Base-by-base conservation (phyloP, 768 basidiomycete species). In the Ramaria sp. region DNA sequence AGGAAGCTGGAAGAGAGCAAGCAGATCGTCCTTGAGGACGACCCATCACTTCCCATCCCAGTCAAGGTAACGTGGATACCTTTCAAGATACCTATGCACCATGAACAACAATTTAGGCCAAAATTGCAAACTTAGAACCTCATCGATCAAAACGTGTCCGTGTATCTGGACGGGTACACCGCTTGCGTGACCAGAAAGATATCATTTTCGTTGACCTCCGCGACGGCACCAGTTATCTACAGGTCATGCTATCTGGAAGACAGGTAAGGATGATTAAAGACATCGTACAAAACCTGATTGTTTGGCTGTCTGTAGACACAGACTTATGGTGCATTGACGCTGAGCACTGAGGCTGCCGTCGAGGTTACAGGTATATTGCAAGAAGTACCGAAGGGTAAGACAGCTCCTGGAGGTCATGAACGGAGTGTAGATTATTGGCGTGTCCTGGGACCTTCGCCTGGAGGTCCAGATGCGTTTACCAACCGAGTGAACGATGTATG, bases 111-210 rank as follows among this genome's bases (percentile, higher is more conserved):
- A 42, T 57, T 27, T 59, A 91, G 89, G 71, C 81, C 33, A 91
- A 92, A 72, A 81, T 91, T 59, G 74, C 70, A 27, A 74, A 77
- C 58, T 76, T 90, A 33, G 69, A 68, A 19, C 64, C 73, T 27
- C 69, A 82, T 45, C 79, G 91, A 63, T 80, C 78, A 33, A 75
- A 86, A 64, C 84, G 95, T 59, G 81, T 97, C 55, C 78, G 88
- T 42, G 83, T 96, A 10, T 88, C 81, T 59, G 96, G 95, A 62
- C 98, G 96, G 96, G 89, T 98, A 1, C 95, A 98, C 71, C 84
- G 93, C 65, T 76, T 90, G 57, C 86, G 96, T 51, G 79, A 85
- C 60, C 96, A 99, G 68, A 92, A 93, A 63, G 92, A 83, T 52
- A 88, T 97, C 68, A 91, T 88, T 63, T 99, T 99, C 70, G 69